Evolutionary conservation across 768 basidiomycete species (phyloP), one percentile per base, ranked within the genome.

Genomic region (Fistulinella prunicolor): DNA sequence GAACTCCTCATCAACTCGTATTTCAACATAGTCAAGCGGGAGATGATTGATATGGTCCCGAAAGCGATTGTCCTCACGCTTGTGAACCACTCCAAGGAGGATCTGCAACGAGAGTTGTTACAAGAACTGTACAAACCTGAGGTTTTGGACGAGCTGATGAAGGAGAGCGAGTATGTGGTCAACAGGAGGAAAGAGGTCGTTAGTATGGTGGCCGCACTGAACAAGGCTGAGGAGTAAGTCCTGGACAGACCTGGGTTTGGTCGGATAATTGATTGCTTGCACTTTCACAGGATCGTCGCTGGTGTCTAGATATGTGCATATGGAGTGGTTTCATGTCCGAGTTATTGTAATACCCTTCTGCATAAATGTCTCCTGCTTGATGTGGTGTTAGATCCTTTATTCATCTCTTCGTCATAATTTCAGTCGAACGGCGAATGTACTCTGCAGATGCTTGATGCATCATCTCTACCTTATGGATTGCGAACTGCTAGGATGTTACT

Each of bases 31-130:
- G 92, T 97, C 46, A 98, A 99, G 74, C 86, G 94, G 49, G 95
- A 97, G 71, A 93, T 98, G 89, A 98, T 98, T 61, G 95, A 98
- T 70, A 96, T 96, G 93, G 90, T 98, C 21, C 95, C 95, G 8
- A 99, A 99, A 69, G 91, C 91, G 16, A 92, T 96, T 65, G 83
- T 88, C 9, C 73, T 89, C 54, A 97, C 91, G 14, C 82, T 98
- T 29, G 95, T 99, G 42, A 87, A 83, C 64, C 84, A 85, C 68
- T 85, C 94, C 50, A 97, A 96, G 70, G 96, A 98, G 71, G 83
- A 90, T 66, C 73, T 99, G 50, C 96, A 99, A 73, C 80, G 85
- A 51, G 94, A 96, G 69, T 78, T 99, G 34, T 71, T 99, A 44
- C 91, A 96, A 64, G 90, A 97, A 73, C 78, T 99, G 21, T 99